Base-by-base conservation (phyloP, 2,329 filamentous ascomycete species). In the Colletotrichum lini region DNA sequence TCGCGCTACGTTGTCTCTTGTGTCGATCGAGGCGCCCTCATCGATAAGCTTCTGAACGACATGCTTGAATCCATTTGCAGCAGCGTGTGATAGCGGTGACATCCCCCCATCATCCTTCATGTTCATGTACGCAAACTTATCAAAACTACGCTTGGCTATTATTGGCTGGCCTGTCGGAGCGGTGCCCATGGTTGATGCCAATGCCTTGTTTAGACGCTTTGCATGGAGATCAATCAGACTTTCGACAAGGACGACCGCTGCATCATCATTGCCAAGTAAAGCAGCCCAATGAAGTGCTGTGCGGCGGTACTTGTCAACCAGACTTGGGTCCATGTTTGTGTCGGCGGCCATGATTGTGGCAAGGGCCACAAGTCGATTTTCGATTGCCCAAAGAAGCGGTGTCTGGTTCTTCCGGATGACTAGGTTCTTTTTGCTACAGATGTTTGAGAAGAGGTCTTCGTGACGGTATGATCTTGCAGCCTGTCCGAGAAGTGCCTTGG, bases 91-190 rank as follows among this genome's bases (percentile, higher is more conserved):
- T 49, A 49, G 9, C 10, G n/a, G 10, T 1, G 45, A 21, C 18
- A 3, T 9, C 2, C 13, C 18, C 2, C 4, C 0, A 23, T 3
- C 0, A n/a, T n/a, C n/a, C 45, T 21, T 10, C 45, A 0, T 9
- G 45, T 49, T 21, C 9, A 49, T 21, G 1, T 13, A 49, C 4
- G 3, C 3, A 9, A n/a, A 2, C 6, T 10, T 21, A 18, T 49
- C 45, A 12, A 21, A 0, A 21, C 4, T 8, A 12, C 3, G 2
- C 2, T 49, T 23, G 8, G n/a, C n/a, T n/a, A 9, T 49, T 49
- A 6, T 18, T 9, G 18, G 4, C 9, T 30, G 30, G 30, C 1
- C 6, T 30, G 30, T 9, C 30, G 1, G 6, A 30, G 30, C 7
- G 30, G 30, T 30, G 3, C 9, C 30, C 8, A 30, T 30, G 30